Conservation (phyloP, 2,329 filamentous ascomycete genomes). For the Plectosphaerella plurivora region DNA sequence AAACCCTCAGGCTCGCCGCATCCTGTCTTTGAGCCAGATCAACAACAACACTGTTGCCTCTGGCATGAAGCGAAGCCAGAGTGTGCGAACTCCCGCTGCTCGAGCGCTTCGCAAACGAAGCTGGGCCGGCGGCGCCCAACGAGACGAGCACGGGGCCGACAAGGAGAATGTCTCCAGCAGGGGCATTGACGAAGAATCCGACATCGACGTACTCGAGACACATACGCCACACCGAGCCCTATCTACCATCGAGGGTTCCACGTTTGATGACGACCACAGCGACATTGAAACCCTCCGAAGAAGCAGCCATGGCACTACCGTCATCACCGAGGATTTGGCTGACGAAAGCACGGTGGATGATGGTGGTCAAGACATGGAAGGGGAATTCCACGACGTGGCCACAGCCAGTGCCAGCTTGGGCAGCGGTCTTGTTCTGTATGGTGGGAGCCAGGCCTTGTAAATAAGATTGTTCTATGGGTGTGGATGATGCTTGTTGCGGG, state of each 20-base stretch:
- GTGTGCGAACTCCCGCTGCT: constrained; percentile 58
- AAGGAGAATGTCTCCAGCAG: constrained; percentile 61
- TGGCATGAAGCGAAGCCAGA: constrained; percentile 72
- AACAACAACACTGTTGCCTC: constrained; percentile 64
- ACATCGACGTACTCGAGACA: constrained; percentile 10
- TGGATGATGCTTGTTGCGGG: too few relatives aligned
- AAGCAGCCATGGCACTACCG: constrained; percentile 43
- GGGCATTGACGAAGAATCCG: constrained; percentile 59
- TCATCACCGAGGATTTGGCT: constrained; percentile 29
- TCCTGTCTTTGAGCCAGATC: constrained; percentile 88
- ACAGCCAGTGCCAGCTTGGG: too few relatives aligned
- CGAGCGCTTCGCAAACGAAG: constrained; percentile 61
- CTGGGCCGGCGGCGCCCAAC: constrained; percentile 54
- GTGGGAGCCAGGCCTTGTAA: too few relatives aligned
- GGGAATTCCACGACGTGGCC: too few relatives aligned
- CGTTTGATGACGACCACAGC: constrained; percentile 33
- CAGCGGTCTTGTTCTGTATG: too few relatives aligned
- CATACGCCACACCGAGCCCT: constrained; percentile 5
- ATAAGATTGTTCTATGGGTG: too few relatives aligned
- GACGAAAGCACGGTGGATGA: constrained; percentile 19
- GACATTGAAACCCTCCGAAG: constrained; percentile 47
- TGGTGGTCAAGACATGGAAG: too few relatives aligned
- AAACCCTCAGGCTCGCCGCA: constrained; percentile 64
- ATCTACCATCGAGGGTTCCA: constrained; percentile 10
- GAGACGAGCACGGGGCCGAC: constrained; percentile 48